Base-by-base conservation (phyloP, 163 green algal species). In the Smithsoniella earleae region DNA sequence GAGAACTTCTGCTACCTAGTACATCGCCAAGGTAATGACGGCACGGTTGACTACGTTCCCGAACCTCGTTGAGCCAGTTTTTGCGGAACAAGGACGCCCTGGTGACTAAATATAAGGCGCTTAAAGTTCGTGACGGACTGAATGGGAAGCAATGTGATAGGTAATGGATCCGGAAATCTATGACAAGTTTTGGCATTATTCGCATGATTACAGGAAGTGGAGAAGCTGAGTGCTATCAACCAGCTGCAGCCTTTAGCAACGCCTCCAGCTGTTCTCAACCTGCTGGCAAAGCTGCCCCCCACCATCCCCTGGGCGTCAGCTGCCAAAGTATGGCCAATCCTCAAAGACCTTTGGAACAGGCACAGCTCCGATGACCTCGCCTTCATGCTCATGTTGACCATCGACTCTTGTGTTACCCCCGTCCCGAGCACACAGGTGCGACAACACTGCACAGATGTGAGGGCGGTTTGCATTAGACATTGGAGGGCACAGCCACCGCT, bases 341-440 rank as follows among this genome's bases (percentile, higher is more conserved):
- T 69, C 30, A 30, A 40, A 77, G 78, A 86, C 22, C 69, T 92
- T 27, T 86, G 81, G 74, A 25, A 64, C 0, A 82, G 86, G 1
- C 40, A 78, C 69, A 84, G 62, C 36, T 80, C 77, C 5, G 89
- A 95, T 62, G 87, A 94, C 79, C 80, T 94, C 31, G 77, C 93
- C 3, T 93, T 87, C 66, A 79, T 86, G 30, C 83, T 86, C 62
- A 78, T 93, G 36, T 82, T 92, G 65, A 55, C 91, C 4, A 82
- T 93, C 49, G 87, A 93, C 74, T 74, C 86, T 27, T 90, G 85
- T 46, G 74, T 89, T 8, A 82, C 72, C 2, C 49, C 74, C 1
- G 79, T 84, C 5, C 75, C 69, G 69, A 27, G 45, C 27, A 45
- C 27, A 6, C 30, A 58, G 37, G 30, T 73, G 31, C 30, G 66